These are phyloP conservation scores for Neurospora sp. DNA, from an alignment of 2,329 filamentous ascomycete species.

Conservation along the genomic window DNA sequence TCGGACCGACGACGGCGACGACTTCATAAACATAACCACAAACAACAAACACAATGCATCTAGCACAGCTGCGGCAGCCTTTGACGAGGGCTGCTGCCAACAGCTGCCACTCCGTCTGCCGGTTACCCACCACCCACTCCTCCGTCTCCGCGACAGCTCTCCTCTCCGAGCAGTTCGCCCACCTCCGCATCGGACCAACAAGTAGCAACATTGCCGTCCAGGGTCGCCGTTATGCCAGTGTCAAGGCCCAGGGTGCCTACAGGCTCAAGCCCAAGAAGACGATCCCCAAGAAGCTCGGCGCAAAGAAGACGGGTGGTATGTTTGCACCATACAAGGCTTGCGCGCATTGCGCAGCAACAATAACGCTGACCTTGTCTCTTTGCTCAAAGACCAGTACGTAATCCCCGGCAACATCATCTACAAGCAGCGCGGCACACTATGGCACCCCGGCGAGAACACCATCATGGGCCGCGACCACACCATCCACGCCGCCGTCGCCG, in stretches of 20 bases:
- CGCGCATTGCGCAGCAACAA: not conserved
- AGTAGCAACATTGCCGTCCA: conserved; percentile 33
- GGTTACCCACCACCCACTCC: conserved; percentile 21
- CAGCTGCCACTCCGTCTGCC: conserved; percentile 29
- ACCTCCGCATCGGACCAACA: conserved; percentile 23
- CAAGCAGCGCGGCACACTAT: conserved; percentile 87
- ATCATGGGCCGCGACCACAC: conserved; percentile 95
- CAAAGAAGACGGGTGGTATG: conserved; percentile 83
- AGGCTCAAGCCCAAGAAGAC: conserved; percentile 54
- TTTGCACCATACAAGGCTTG: conserved; percentile 10
- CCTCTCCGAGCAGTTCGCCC: conserved; percentile 22
- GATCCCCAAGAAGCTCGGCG: conserved; percentile 75
- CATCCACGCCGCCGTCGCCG: conserved; percentile 74
- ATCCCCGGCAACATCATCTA: conserved; percentile 97
- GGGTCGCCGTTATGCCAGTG: conserved; percentile 45
- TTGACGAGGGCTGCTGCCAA: conserved; percentile 33
- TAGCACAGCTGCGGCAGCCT: conserved; percentile 37
- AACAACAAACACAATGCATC: conserved; percentile 29
- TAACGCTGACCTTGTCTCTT: not conserved
- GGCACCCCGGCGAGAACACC: conserved; percentile 93
- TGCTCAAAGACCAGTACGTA: conserved; percentile 67
- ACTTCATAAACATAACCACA: not conserved
- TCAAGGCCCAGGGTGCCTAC: conserved; percentile 58
- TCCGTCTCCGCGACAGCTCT: conserved; percentile 11
- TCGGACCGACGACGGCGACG: not conserved